Base-by-base conservation (phyloP, 768 basidiomycete species). In the Boletus patriciae region DNA sequence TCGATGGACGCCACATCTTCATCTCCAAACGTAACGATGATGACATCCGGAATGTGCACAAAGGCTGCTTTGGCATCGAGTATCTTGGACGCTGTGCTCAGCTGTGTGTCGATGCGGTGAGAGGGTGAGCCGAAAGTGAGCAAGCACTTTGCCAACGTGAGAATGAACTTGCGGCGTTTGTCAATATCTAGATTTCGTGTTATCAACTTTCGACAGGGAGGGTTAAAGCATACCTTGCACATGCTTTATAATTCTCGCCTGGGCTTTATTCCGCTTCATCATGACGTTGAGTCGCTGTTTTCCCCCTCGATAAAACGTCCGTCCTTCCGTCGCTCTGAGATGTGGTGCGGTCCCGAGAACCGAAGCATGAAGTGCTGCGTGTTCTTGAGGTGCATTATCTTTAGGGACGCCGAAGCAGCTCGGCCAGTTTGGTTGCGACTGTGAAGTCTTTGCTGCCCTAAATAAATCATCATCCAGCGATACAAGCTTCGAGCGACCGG, bases 71-170 rank as follows among this genome's bases (percentile, higher is more conserved):
- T 81, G 59, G 92, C 80, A 33, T 88, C 84, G 16, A 97, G 81
- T 54, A 92, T 87, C 12, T 80, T 75, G 7, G 93, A 87, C 3
- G 92, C 92, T 5, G 90, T 83, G 56, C 80, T 79, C 40, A 98
- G 82, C 69, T 95, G 94, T 1, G 91, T 86, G 74, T 96, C 93
- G 60, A 95, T 88, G 19, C 95, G 82, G 71, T 97, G 95, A 21
- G 92, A 93, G 2, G 94, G 94, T n/a, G 94, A 90, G 19, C 94
- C 94, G 69, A 91, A 95, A n/a, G 86, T 80, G 69, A 98, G 83
- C 55, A 98, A 80, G 12, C 91, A 90, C 68, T 92, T 89, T 3
- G 92, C 91, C 25, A 97, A 81, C 67, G 87, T 87, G 63, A 95
- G 76, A 48, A 97, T 79, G 75, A 97, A 97, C 52, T 87, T 84